A percentile compares a stretch with the other conserved stretches of the same genome.
Evolutionary conservation across 768 basidiomycete genomes (phyloP).

Genomic region (Russula griseocarnosa): DNA sequence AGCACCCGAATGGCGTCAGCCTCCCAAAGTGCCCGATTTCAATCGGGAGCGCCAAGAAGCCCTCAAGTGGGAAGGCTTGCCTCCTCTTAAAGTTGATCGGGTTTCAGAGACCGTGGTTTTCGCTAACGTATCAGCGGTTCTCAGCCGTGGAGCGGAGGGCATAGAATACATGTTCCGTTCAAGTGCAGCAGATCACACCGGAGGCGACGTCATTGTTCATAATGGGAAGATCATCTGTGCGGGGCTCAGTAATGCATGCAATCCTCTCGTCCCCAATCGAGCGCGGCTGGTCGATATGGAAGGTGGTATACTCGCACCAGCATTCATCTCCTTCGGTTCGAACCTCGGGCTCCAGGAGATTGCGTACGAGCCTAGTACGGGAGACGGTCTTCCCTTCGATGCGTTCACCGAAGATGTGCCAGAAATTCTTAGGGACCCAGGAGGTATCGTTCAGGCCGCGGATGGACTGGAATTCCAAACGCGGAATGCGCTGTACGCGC

Average conservation of each 20-base stretch:
- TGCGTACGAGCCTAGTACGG: conserved; percentile 50
- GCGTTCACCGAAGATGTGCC: conserved; percentile 43
- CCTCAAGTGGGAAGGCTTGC: conserved; percentile 62
- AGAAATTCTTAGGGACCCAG: conserved; percentile 41
- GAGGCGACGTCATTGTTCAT: conserved; percentile 44
- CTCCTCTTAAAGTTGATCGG: conserved; percentile 49
- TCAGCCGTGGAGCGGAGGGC: conserved; percentile 20
- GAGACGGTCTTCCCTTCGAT: conserved; percentile 57
- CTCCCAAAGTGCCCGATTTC: conserved; percentile 53
- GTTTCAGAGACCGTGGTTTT: conserved; percentile 46
- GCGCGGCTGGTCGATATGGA: conserved; percentile 47
- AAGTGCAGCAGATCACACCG: conserved; percentile 14
- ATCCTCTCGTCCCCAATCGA: conserved; percentile 12
- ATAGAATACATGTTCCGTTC: conserved; percentile 23
- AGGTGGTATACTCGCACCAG: conserved; percentile 60
- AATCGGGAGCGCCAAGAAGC: conserved; percentile 55
- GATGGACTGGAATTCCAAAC: conserved; percentile 55
- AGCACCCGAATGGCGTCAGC: conserved; percentile 26
- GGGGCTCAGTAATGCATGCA: conserved; percentile 27
- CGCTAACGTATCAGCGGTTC: conserved; percentile 47
- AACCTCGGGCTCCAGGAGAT: conserved; percentile 65
- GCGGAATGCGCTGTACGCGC: conserved; percentile 35
- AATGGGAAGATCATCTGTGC: conserved; percentile 55
- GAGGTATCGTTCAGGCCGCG: conserved; percentile 52
- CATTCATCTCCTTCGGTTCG: conserved; percentile 61